Percentiles rank a stretch among this genome's conserved stretches.
Conservation (phyloP, 805 yeast species). For the Candida oleophila region DNA sequence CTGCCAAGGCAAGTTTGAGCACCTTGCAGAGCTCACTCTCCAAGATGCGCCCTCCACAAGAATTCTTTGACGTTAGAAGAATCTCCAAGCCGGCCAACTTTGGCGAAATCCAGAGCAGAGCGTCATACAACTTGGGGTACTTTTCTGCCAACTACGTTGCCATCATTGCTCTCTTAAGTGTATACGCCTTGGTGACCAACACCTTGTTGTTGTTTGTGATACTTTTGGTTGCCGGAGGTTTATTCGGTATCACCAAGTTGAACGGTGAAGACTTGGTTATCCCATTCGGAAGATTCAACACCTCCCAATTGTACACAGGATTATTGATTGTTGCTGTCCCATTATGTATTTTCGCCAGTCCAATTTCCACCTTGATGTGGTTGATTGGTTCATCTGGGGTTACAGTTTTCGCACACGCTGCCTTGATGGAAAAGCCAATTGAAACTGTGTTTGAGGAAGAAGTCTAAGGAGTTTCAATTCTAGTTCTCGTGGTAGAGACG, state of each 20-base stretch:
- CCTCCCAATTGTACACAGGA: conserved; percentile 82
- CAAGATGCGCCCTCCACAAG: conserved; percentile 84
- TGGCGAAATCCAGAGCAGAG: conserved; percentile 86
- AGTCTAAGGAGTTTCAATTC: no score
- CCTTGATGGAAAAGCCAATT: conserved; percentile 90
- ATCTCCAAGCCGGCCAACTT: conserved; percentile 88
- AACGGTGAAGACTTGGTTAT: conserved; percentile 81
- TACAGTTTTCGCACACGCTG: conserved; percentile 80
- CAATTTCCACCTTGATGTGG: conserved; percentile 89
- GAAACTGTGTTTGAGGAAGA: conserved; percentile 93
- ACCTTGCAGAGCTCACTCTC: conserved; percentile 63
- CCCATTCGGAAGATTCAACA: conserved; percentile 68
- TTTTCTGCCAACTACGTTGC: conserved; percentile 83
- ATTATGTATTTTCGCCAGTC: conserved; percentile 83
- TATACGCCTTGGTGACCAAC: conserved; percentile 88
- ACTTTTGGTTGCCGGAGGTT: conserved; percentile 66
- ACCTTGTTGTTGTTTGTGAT: conserved; percentile 81
- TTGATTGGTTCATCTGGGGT: conserved; percentile 82
- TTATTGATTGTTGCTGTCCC: conserved; percentile 76
- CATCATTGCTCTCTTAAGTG: conserved; percentile 66
- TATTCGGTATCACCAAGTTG: conserved; percentile 74
- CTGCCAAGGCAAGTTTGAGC: conserved; percentile 44
- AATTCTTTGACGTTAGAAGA: conserved; percentile 88
- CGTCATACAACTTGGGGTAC: conserved; percentile 80
- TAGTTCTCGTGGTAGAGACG: no score